Evolutionary conservation across 1,284 basidiomycete genomes (phyloP).

Genomic region (Naganishia albida): DNA sequence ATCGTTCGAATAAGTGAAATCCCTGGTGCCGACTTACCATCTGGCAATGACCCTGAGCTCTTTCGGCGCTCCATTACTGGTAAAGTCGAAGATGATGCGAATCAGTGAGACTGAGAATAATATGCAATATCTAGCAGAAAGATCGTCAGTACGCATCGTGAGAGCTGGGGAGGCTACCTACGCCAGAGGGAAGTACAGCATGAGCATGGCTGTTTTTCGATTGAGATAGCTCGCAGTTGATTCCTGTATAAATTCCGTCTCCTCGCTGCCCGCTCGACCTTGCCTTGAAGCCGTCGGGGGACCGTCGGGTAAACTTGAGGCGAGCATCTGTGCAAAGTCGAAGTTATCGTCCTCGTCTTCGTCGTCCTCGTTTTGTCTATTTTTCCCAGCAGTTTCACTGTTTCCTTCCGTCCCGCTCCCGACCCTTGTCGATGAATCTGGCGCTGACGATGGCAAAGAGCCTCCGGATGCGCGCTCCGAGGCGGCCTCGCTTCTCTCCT

Average conservation of each 20-base stretch:
- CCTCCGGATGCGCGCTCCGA: conserved; percentile 13
- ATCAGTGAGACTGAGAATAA: conserved; percentile 54
- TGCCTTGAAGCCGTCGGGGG: conserved; percentile 33
- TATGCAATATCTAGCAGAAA: conserved; percentile 30
- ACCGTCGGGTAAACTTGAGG: conserved; percentile 35
- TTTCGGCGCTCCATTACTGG: conserved; percentile 40
- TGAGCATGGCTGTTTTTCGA: conserved; percentile 53
- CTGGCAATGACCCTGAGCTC: conserved; percentile 49
- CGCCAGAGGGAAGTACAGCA: conserved; percentile 54
- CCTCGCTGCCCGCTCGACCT: conserved; percentile 37
- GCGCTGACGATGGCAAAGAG: neutral
- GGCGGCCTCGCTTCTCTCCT: conserved; percentile 3
- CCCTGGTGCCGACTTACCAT: conserved; percentile 39
- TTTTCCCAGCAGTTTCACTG: conserved; percentile 16
- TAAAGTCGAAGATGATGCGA: conserved; percentile 54
- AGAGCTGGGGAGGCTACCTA: conserved; percentile 37
- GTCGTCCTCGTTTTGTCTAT: conserved; percentile 38
- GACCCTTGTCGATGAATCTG: neutral
- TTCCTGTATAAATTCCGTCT: conserved; percentile 49
- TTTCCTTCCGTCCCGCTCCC: neutral
- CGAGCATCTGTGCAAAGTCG: conserved; percentile 48
- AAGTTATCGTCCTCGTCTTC: conserved; percentile 38
- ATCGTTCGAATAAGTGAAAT: neutral
- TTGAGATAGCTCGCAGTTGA: conserved; percentile 54
- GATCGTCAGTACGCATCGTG: neutral